A percentile compares a stretch with the other conserved stretches of the same genome.
phyloP scores from a whole-genome alignment of 768 basidiomycete species.

The Panellus pusillus region DNA sequence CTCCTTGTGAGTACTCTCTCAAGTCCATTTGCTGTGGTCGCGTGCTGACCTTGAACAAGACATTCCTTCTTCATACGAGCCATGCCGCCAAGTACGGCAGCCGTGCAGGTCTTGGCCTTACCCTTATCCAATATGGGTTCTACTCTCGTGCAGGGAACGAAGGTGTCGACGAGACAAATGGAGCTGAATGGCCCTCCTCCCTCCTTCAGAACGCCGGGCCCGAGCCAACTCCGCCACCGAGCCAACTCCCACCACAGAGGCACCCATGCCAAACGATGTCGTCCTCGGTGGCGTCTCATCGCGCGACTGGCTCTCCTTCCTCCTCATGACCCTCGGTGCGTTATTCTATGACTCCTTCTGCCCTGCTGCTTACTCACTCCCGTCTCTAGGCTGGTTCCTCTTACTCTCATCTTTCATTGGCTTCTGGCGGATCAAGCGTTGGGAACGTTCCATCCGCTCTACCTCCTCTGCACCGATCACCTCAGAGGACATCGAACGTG shows the following conservation, averaged over 20 bases:
- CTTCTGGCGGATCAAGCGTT: constrained; percentile 83
- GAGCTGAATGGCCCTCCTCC: constrained; percentile 13
- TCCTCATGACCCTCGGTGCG: constrained; percentile 86
- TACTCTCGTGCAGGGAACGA: constrained; percentile 49
- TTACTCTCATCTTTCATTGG: constrained; percentile 80
- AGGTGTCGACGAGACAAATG: constrained; percentile 17
- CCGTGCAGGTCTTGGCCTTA: constrained; percentile 92
- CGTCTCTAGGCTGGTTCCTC: constrained; percentile 78
- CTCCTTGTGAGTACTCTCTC: constrained; percentile 41
- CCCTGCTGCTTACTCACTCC: background rate
- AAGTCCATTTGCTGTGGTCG: too few species aligned
- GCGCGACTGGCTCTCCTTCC: constrained; percentile 87
- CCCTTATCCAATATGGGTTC: constrained; percentile 90
- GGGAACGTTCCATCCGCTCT: constrained; percentile 71
- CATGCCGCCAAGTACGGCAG: constrained; percentile 95
- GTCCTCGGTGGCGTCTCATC: constrained; percentile 42
- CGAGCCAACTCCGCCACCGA: background rate
- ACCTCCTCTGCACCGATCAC: constrained; percentile 34
- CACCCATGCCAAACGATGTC: constrained; percentile 25
- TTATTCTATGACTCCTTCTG: background rate
- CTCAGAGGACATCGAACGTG: constrained; percentile 50
- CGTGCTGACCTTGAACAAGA: constrained; percentile 27
- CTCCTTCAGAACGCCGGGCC: constrained; percentile 1
- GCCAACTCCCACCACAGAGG: constrained; percentile 7
- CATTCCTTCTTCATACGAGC: constrained; percentile 87